These are phyloP conservation scores for Chondrostereum purpureum DNA, from an alignment of 1,284 basidiomycete species.

Conservation along the genomic window DNA sequence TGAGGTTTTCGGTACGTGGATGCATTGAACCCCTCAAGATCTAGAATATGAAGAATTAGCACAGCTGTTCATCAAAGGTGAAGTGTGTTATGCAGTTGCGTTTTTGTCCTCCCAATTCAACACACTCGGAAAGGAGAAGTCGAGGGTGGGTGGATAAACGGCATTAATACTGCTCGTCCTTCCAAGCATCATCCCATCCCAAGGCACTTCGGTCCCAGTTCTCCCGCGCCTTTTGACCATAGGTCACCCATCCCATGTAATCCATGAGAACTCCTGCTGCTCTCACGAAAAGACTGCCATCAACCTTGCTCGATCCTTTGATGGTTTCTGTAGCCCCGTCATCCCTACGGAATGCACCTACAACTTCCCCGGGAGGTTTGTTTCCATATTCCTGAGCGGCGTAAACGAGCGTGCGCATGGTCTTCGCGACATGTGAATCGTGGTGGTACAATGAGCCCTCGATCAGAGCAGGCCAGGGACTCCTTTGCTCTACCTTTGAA, in stretches of 20 bases:
- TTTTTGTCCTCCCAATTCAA: too few relatives aligned
- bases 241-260: conserved; percentile 53
- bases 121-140: too few relatives aligned
- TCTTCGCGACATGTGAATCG: conserved; percentile 59
- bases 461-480: conserved; percentile 56
- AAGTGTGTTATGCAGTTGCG: too few relatives aligned
- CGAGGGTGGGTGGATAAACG: too few relatives aligned
- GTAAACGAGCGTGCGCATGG: conserved; percentile 49
- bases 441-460: conserved; percentile 46
- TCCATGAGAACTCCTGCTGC: conserved; percentile 59
- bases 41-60: too few relatives aligned
- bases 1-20: too few relatives aligned
- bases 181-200: conserved; percentile 69
- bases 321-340: conserved; percentile 31
- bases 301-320: conserved; percentile 38
- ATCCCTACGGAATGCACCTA: conserved; percentile 34
- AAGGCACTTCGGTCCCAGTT: conserved; percentile 57
- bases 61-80: too few relatives aligned
- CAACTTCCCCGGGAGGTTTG: conserved; percentile 33
- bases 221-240: conserved; percentile 39
- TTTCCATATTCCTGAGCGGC: conserved; percentile 45
- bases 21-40: too few relatives aligned
- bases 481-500: conserved; percentile 30
- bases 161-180: conserved; percentile 17
- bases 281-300: conserved; percentile 59